Evolutionary conservation across 371 early-diverging fungal species (phyloP).

Genomic region (Entomophthora muscae): DNA sequence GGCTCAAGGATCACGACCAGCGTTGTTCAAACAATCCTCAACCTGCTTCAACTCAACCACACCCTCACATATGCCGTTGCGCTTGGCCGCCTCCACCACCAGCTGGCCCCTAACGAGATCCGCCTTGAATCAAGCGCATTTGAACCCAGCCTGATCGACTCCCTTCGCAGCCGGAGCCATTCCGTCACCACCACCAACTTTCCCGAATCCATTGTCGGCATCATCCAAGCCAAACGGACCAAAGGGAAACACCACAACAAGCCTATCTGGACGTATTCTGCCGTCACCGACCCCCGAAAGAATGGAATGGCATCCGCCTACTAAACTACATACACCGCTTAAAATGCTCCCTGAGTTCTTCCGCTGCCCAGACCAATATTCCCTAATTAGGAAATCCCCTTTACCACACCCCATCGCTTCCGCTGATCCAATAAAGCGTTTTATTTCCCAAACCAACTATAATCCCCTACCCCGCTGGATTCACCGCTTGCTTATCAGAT

Average conservation of each 20-base stretch:
- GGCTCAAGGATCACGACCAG: constrained; percentile 88
- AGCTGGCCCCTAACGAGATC: constrained; percentile 64
- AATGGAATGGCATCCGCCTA: constrained; percentile 2
- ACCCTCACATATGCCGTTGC: constrained; percentile 55
- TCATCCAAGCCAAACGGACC: not conserved
- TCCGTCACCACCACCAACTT: not conserved
- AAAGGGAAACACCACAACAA: not conserved
- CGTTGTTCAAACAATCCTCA: constrained; percentile 54
- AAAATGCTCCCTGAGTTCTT: too few species aligned
- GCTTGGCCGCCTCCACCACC: constrained; percentile 81
- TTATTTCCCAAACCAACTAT: too few species aligned
- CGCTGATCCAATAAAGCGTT: too few species aligned
- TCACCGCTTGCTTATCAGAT: too few species aligned
- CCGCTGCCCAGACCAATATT: too few species aligned
- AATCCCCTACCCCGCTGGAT: too few species aligned
- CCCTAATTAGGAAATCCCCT: too few species aligned
- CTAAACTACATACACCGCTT: too few species aligned
- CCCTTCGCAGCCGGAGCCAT: not conserved
- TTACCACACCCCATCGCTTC: too few species aligned
- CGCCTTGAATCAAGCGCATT: not conserved
- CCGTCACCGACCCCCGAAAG: constrained; percentile 5
- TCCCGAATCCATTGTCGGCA: constrained; percentile 5
- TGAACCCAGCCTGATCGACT: not conserved
- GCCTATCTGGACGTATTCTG: not conserved
- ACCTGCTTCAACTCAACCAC: constrained; percentile 47